These are phyloP conservation scores for Leucosporidium yakuticum DNA, from an alignment of 768 basidiomycete genomes.

Conservation along the genomic window DNA sequence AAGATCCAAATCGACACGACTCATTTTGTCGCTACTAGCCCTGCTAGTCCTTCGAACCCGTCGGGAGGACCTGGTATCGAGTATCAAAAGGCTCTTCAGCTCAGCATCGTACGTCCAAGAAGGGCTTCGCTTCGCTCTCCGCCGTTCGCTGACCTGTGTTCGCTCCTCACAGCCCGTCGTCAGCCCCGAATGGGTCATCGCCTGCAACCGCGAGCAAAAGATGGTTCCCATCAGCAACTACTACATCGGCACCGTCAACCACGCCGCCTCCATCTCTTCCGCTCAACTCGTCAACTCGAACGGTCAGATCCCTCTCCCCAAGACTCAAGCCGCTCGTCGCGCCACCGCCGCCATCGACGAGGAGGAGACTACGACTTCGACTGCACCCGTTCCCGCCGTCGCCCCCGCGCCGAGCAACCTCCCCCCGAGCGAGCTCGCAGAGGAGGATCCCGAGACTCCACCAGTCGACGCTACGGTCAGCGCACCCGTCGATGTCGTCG, in stretches of 20 bases:
- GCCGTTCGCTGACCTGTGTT: too few species aligned
- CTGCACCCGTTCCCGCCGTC: not conserved
- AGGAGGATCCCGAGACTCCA: slow-evolving; percentile 6
- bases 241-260: slow-evolving; percentile 34
- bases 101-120: slow-evolving; percentile 57
- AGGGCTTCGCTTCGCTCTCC: not conserved
- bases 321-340: not conserved
- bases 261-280: slow-evolving; percentile 34
- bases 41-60: slow-evolving; percentile 6
- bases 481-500: not conserved
- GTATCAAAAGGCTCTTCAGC: slow-evolving; percentile 88
- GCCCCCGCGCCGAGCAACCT: not conserved
- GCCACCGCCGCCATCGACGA: slow-evolving; percentile 4
- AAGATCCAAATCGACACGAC: slow-evolving; percentile 96
- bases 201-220: slow-evolving; percentile 76
- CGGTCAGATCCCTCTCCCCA: not conserved
- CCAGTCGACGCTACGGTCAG: not conserved
- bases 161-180: slow-evolving; percentile 59
- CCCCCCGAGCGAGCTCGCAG: slow-evolving; percentile 1
- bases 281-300: slow-evolving; percentile 27
- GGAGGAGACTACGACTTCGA: not conserved
- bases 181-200: slow-evolving; percentile 88
- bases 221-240: slow-evolving; percentile 87
- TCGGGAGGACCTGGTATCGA: slow-evolving; percentile 63
- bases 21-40: slow-evolving; percentile 63